Conservation (phyloP, 2,329 filamentous ascomycete genomes). For the Aspergillus ochraceus region DNA sequence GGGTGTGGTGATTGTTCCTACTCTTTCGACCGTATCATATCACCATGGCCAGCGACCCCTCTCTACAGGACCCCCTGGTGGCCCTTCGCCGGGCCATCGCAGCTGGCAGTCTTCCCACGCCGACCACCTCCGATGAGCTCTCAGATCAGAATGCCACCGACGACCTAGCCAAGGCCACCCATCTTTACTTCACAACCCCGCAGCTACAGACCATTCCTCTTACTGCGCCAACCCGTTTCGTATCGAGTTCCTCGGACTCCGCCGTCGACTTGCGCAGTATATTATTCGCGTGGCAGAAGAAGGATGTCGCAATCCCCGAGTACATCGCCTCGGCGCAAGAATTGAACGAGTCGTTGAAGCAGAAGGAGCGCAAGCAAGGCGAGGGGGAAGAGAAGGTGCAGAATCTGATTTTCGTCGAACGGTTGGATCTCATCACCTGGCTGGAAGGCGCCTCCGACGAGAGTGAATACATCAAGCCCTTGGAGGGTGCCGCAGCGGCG, state of each 20-base stretch:
- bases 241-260: slow-evolving; percentile 65
- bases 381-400: slow-evolving; percentile 64
- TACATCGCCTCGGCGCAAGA: slow-evolving; percentile 83
- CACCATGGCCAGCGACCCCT: slow-evolving; percentile 58
- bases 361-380: slow-evolving; percentile 32
- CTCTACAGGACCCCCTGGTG: slow-evolving; percentile 70
- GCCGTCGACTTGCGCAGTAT: slow-evolving; percentile 87
- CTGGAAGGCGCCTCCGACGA: slow-evolving; percentile 86
- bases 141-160: slow-evolving; percentile 60
- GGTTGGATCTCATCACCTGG: slow-evolving; percentile 89
- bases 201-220: slow-evolving; percentile 66
- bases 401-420: slow-evolving; percentile 88
- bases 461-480: slow-evolving; percentile 86
- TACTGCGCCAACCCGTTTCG: slow-evolving; percentile 77
- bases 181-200: slow-evolving; percentile 70
- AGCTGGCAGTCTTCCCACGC: slow-evolving; percentile 66
- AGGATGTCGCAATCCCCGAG: slow-evolving; percentile 83
- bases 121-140: slow-evolving; percentile 67
- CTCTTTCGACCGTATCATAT: background rate
- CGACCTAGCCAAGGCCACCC: slow-evolving; percentile 71
- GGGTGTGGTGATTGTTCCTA: background rate
- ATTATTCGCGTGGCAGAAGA: slow-evolving; percentile 94
- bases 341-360: slow-evolving; percentile 72
- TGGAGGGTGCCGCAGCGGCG: slow-evolving; percentile 61
- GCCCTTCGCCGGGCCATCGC: slow-evolving; percentile 83